Evolutionary conservation across 1,284 basidiomycete species (phyloP).

Genomic region (Melampsora abietis-canadensis): DNA sequence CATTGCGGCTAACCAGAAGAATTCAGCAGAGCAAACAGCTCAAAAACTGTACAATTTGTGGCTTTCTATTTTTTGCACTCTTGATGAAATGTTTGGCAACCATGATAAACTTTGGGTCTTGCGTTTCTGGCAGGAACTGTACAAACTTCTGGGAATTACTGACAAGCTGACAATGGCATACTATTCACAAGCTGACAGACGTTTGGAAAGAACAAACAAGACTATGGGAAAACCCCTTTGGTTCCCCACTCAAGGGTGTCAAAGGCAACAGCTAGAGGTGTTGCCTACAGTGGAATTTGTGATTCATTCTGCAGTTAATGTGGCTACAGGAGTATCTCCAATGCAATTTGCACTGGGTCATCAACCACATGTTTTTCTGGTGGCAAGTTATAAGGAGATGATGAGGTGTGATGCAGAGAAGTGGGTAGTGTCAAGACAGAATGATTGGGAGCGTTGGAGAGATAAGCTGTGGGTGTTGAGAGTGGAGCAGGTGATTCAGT

Average conservation of each 20-base stretch:
- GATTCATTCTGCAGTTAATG: not conserved
- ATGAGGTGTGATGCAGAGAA: not conserved
- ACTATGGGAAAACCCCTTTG: not conserved
- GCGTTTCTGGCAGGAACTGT: not conserved
- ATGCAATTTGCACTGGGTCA: not conserved
- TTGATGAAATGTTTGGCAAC: not conserved
- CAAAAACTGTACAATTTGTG: not conserved
- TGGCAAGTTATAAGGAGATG: not conserved
- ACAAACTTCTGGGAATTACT: no score
- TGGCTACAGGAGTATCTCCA: not conserved
- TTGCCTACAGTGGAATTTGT: not conserved
- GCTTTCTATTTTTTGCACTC: not conserved
- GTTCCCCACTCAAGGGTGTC: not conserved
- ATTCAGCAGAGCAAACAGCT: slow-evolving; percentile 6
- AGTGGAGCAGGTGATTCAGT: not conserved
- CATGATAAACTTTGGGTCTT: slow-evolving; percentile 1
- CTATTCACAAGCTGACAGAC: slow-evolving; percentile 2
- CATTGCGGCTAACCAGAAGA: not conserved
- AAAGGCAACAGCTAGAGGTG: not conserved
- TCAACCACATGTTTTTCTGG: not conserved
- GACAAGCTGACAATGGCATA: no score
- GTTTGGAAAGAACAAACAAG: slow-evolving; percentile 7
- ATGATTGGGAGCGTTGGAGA: not conserved
- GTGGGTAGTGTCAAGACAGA: not conserved
- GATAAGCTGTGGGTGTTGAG: not conserved